These are phyloP conservation scores for Kandelia obovata DNA, from an alignment of 345 rosid species.

Conservation along the genomic window DNA sequence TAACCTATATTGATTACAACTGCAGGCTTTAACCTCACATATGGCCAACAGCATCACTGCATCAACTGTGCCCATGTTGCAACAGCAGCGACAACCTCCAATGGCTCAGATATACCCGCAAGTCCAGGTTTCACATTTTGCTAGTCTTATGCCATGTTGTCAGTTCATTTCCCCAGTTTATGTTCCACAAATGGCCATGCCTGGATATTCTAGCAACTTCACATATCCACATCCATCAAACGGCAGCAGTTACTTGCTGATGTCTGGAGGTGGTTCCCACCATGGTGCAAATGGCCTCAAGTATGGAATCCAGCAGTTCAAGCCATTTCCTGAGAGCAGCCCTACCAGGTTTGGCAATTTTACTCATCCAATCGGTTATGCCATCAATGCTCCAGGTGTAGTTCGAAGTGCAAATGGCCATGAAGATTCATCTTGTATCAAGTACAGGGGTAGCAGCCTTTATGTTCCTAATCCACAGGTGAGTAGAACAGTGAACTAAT, in stretches of 20 bases:
- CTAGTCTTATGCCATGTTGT: constrained; percentile 78
- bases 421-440: constrained; percentile 79
- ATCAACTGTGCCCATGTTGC: constrained; percentile 54
- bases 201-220: constrained; percentile 73
- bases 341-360: constrained; percentile 60
- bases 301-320: constrained; percentile 79
- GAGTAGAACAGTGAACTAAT: not conserved
- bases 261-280: constrained; percentile 84
- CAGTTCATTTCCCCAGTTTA: constrained; percentile 76
- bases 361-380: constrained; percentile 53
- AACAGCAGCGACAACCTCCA: constrained; percentile 61
- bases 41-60: constrained; percentile 43
- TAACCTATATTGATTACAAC: constrained; percentile 7
- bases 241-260: constrained; percentile 71
- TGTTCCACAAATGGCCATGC: constrained; percentile 81
- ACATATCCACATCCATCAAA: constrained; percentile 79
- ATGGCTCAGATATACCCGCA: constrained; percentile 81
- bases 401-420: constrained; percentile 70
- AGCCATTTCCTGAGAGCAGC: constrained; percentile 60
- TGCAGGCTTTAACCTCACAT: constrained; percentile 49
- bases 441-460: constrained; percentile 70
- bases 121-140: constrained; percentile 74
- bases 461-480: constrained; percentile 86
- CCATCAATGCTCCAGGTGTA: constrained; percentile 61
- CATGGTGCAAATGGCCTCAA: constrained; percentile 62